Evolutionary conservation across 805 yeast species (phyloP).

Genomic region (Candida boidinii): DNA sequence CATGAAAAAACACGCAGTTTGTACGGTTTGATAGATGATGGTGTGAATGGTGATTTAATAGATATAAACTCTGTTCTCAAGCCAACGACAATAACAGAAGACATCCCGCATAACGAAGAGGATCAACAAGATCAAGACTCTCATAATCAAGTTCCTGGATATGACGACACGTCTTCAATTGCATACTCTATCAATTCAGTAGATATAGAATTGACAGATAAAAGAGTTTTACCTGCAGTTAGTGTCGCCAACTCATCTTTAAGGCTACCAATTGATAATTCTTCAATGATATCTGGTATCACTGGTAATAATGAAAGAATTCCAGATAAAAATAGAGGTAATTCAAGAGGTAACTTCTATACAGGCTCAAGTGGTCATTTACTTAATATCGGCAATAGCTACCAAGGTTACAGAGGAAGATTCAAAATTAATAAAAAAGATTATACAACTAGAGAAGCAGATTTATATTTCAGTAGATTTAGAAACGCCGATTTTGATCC

Average conservation of each 20-base stretch:
- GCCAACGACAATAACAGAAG: no score
- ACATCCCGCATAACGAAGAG: no score
- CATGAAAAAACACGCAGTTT: no score
- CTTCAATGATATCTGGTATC: not conserved
- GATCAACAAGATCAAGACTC: no score
- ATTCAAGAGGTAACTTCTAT: no score
- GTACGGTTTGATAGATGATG: no score
- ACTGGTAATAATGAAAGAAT: not conserved
- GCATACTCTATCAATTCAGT: conserved; percentile 8
- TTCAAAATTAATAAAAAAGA: conserved; percentile 21
- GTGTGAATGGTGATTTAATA: no score
- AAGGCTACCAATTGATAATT: conserved; percentile 1
- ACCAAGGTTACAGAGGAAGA: no score
- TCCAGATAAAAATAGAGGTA: not conserved
- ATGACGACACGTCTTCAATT: conserved; percentile 4
- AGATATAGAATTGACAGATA: conserved; percentile 17
- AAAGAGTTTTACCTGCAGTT: conserved; percentile 15
- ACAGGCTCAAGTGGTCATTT: not conserved
- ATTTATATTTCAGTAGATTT: conserved; percentile 36
- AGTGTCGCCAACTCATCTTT: conserved; percentile 5
- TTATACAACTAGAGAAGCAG: conserved; percentile 56
- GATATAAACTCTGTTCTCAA: no score
- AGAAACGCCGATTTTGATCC: conserved; percentile 36
- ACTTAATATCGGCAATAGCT: no score
- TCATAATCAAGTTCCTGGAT: no score